Base-by-base conservation (phyloP, 2,329 filamentous ascomycete genomes). In the Teratosphaeria epicoccoides region DNA sequence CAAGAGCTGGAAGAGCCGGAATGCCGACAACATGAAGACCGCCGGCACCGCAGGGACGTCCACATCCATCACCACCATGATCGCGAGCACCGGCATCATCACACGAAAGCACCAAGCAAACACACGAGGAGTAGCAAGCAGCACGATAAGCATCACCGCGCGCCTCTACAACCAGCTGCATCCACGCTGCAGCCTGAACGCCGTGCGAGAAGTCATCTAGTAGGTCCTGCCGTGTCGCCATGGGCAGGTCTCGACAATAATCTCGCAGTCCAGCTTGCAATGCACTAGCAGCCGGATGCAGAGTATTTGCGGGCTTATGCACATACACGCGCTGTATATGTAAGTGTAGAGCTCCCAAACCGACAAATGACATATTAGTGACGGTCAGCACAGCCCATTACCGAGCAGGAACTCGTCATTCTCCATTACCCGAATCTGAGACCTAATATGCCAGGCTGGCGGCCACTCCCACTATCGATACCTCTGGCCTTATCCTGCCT, bases 1-100 rank as follows among this genome's bases (percentile, higher is more conserved):
- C 43, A 28, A 50, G 49, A 47, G 5, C 5, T 29, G 22, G 6
- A 47, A 25, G 49, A 52, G 56, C n/a, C 24, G 9, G 3, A 10
- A 10, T n/a, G 14, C 3, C 33, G n/a, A 12, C 33, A 2, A 37
- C 33, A 37, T 17, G 14, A 40, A 17, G n/a, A 17, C 9, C 33
- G 33, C 17, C 33, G 33, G 14, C 33, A 20, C 20, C 33, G n/a
- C 3, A 14, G 5, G 20, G n/a, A 20, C 11, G 11, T 37, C 29
- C 33, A 40, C n/a, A 7, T 5, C 6, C 33, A 40, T 17, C 11
- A 37, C 14, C 29, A 37, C 4, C 33, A 17, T n/a, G n/a, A n/a
- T 7, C 33, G 20, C 10, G n/a, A 40, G 17, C 33, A 40, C n/a
- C 17, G 14, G 14, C 33, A 20, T 6, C n/a, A 40, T 20, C n/a